phyloP scores from a whole-genome alignment of 495 filamentous ascomycete genomes.

The Tuber indicum region DNA sequence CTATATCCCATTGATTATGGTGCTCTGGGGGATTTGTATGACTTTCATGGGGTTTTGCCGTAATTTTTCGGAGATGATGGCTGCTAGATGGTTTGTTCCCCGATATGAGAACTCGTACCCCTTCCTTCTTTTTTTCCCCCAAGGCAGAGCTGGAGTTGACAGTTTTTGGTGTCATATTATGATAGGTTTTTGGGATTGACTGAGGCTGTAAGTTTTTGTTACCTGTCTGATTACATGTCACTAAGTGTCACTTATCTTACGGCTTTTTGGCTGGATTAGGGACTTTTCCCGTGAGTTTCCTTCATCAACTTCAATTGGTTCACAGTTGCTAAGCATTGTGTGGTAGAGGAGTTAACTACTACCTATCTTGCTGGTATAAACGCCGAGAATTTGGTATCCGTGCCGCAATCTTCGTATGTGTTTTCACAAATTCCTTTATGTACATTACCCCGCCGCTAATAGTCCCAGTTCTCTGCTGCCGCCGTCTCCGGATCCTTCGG shows the following conservation, averaged over 20 bases:
- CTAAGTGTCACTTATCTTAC: conserved; percentile 12
- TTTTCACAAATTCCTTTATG: background rate
- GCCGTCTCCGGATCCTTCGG: conserved; percentile 81
- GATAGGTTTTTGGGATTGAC: conserved; percentile 64
- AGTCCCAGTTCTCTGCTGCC: conserved; percentile 62
- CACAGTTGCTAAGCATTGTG: background rate
- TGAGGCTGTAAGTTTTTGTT: conserved; percentile 77
- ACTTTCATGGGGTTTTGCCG: conserved; percentile 74
- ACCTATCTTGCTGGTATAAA: conserved; percentile 81
- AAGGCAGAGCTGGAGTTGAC: background rate
- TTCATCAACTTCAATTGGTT: background rate
- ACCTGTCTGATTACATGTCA: background rate
- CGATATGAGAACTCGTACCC: background rate
- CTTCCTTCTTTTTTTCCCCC: background rate
- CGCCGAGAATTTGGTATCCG: conserved; percentile 70
- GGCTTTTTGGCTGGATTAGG: conserved; percentile 11
- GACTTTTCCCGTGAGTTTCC: conserved; percentile 32
- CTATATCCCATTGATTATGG: conserved; percentile 50
- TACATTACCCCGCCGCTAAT: background rate
- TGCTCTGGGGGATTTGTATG: conserved; percentile 68
- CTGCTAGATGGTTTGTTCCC: conserved; percentile 56
- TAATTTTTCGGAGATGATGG: conserved; percentile 72
- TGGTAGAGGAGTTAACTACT: conserved; percentile 67
- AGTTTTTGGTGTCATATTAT: background rate
- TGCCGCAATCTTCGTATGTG: conserved; percentile 65